Evolutionary conservation across 148 eudicot species (phyloP).

Genomic region (Mesembryanthemum crystallinum): DNA sequence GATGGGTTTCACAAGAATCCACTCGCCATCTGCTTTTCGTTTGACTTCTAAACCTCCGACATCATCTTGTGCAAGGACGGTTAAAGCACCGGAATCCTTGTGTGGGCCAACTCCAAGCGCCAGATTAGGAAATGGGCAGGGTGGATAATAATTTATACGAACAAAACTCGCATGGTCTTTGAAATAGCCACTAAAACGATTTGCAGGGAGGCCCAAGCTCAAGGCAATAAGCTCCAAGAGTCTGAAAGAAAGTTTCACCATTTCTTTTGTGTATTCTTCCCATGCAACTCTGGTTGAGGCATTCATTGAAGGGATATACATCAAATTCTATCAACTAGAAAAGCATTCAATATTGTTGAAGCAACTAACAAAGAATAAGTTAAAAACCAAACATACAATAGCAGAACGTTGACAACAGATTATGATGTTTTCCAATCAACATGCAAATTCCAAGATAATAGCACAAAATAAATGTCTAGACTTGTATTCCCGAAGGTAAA

Average conservation of each 20-base stretch:
- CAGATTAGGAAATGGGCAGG: conserved; percentile 59
- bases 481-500: too few relatives aligned
- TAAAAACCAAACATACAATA: neutral
- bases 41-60: conserved; percentile 80
- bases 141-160: conserved; percentile 64
- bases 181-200: conserved; percentile 41
- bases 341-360: too few relatives aligned
- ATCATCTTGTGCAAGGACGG: conserved; percentile 77
- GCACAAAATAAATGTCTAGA: neutral
- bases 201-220: conserved; percentile 50
- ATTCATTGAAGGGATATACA: neutral
- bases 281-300: conserved; percentile 41
- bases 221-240: conserved; percentile 56
- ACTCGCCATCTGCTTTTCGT: conserved; percentile 65
- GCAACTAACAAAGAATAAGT: too few relatives aligned
- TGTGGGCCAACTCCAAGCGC: conserved; percentile 75
- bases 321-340: too few relatives aligned
- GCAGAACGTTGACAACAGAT: too few relatives aligned
- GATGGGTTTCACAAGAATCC: conserved; percentile 64
- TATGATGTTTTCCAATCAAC: neutral
- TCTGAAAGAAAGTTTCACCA: conserved; percentile 46
- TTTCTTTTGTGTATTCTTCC: conserved; percentile 54
- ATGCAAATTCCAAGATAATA: neutral
- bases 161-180: conserved; percentile 45
- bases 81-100: conserved; percentile 70